A percentile compares a stretch with the other conserved stretches of the same genome.
These are phyloP conservation scores for Dactylellina parvicollis DNA, from an alignment of 2,329 filamentous ascomycete genomes.

Conservation along the genomic window DNA sequence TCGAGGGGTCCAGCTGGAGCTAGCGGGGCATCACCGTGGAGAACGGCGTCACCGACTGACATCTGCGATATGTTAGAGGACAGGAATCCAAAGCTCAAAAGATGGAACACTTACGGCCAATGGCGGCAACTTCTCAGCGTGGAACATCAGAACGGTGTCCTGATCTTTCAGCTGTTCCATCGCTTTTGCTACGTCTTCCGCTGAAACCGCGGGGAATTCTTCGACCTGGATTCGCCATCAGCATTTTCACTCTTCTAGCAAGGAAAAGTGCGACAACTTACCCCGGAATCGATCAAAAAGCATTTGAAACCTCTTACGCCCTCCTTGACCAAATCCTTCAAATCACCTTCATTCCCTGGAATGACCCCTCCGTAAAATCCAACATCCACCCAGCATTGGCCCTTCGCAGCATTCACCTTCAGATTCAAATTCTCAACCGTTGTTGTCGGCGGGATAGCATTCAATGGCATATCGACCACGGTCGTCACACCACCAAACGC, in stretches of 20 bases:
- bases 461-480: slow-evolving; percentile 96
- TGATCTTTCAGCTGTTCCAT: slow-evolving; percentile 76
- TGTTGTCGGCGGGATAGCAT: slow-evolving; percentile 95
- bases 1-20: slow-evolving; percentile 77
- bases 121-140: slow-evolving; percentile 97
- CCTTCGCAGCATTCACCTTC: slow-evolving; percentile 83
- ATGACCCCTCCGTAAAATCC: slow-evolving; percentile 96
- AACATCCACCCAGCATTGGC: slow-evolving; percentile 98
- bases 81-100: neutral
- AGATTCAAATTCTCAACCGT: slow-evolving; percentile 82
- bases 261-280: slow-evolving; percentile 65
- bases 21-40: slow-evolving; percentile 74
- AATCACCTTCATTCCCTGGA: slow-evolving; percentile 82
- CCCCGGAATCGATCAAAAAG: slow-evolving; percentile 95
- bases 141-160: slow-evolving; percentile 96
- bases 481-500: slow-evolving; percentile 97
- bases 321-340: slow-evolving; percentile 81
- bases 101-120: slow-evolving; percentile 65
- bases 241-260: neutral
- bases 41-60: slow-evolving; percentile 80
- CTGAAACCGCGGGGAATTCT: slow-evolving; percentile 91
- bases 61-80: slow-evolving; percentile 60
- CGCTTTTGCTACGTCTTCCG: slow-evolving; percentile 78
- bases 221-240: slow-evolving; percentile 72
- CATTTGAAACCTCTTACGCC: slow-evolving; percentile 97